Base-by-base conservation (phyloP, 148 eudicot genomes). In the Talinum fruticosum region DNA sequence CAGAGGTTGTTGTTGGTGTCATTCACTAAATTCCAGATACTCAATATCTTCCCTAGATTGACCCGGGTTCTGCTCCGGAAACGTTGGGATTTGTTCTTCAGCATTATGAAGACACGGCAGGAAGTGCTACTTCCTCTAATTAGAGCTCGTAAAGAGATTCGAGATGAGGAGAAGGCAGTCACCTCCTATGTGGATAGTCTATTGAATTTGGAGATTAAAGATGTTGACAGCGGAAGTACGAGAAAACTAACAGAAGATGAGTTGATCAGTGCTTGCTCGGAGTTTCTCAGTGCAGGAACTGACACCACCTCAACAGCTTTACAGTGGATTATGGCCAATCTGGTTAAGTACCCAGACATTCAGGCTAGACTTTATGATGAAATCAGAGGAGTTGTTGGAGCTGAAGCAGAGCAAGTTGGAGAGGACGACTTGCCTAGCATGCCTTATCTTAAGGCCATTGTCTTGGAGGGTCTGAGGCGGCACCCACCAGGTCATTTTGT, bases 151-250 rank as follows among this genome's bases (percentile, higher is more conserved):
- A 72, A 47, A 16, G 54, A 41, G 32, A 28, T 57, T 61, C 16
- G 26, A 26, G 35, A 51, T 23, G 23, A 7, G 34, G 54, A 38
- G 28, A 44, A 71, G 45, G 16, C 47, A 29, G 72, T 51, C 7
- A 72, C 28, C 30, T 72, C 64, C 1, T 91, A 93, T 35, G 89
- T 93, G 14, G 97, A 93, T 81, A 84, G 90, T 1, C 73, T 93
- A 71, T 62, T 81, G 61, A 77, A 78, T 29, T 66, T 90, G 67
- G 86, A 90, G 81, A 69, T 93, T 0, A 81, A 84, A 0, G 89
- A 87, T 1, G 88, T 83, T 67, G 76, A 80, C 4, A 78, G 84
- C 13, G 47, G 3, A 24, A 45, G 34, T 13, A 66, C 70, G 65
- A 72, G 85, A 37, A 67, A 66, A 67, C 33, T 79, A 47, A 79